Conservation (phyloP, 2,329 filamentous ascomycete species). For the Xylaria sp. region DNA sequence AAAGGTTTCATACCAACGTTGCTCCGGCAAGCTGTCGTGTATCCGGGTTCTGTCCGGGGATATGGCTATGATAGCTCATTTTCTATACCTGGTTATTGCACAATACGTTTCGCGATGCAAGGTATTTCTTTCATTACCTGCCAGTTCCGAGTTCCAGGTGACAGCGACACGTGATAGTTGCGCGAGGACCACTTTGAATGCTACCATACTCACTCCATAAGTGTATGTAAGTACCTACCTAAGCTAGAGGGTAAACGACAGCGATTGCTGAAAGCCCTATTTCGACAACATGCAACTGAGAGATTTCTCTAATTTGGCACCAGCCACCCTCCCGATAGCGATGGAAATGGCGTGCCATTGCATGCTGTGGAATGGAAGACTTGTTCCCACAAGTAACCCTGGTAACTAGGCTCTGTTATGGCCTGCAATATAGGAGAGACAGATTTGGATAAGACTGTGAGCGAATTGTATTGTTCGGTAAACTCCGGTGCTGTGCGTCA, state of each 20-base stretch:
- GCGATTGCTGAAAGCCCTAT: too few species aligned
- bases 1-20: too few species aligned
- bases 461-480: slow-evolving; percentile 18
- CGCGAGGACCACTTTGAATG: slow-evolving; percentile 11
- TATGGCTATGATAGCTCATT: too few species aligned
- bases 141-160: not conserved
- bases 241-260: too few species aligned
- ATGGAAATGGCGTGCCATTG: slow-evolving; percentile 14
- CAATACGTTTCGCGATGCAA: not conserved
- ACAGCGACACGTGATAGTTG: slow-evolving; percentile 24
- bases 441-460: slow-evolving; percentile 15
- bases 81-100: not conserved
- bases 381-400: not conserved
- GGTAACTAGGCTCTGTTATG: too few species aligned
- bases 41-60: too few species aligned
- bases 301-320: not conserved
- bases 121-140: not conserved
- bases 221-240: too few species aligned
- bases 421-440: not conserved
- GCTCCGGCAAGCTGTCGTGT: too few species aligned
- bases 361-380: slow-evolving; percentile 13
- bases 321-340: too few species aligned
- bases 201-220: not conserved
- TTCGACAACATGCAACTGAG: too few species aligned
- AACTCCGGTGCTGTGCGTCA: slow-evolving; percentile 35